Base-by-base conservation (phyloP, 495 filamentous ascomycete genomes). In the Podospora anserina region DNA sequence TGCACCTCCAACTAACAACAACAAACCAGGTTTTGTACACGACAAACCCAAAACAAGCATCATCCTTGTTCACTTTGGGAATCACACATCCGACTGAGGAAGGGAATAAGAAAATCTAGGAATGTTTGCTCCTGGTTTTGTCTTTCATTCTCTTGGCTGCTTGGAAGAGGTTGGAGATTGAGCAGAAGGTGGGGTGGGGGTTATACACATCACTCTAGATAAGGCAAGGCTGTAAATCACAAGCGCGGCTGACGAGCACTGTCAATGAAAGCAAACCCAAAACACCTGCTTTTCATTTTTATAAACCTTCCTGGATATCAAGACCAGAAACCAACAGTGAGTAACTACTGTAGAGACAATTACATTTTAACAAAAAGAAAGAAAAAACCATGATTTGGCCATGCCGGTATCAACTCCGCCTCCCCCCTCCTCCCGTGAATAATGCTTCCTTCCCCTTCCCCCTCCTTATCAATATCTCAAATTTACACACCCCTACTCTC, bases 241-340 rank as follows among this genome's bases (percentile, higher is more conserved):
- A 49, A 49, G 39, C 0, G 39, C 13, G 9, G 39, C 13, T 9
- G 39, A 18, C 39, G 13, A 49, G 15, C 39, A 49, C 39, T 49
- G 2, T 11, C 15, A 11, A 49, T 49, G 9, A 49, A 49, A 13
- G 39, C 2, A 49, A 49, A 49, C 7, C 39, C 39, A 28, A 28
- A 61, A 64, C 66, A 49, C 60, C 66, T 57, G 30, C 27, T 27
- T 18, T 62, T 53, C 59, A 19, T 20, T 62, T 15, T 34, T n/a
- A 34, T 34, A 44, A 16, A 6, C 39, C 39, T 49, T 49, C 39
- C 13, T 49, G 13, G 39, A 49, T 49, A 49, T 49, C 39, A 49
- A 49, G 15, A 49, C 39, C 39, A 49, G 39, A 32, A 32, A 49
- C 39, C 39, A 49, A 49, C 13, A 16, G 13, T 49, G 13, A 16